Evolutionary conservation across 1,284 basidiomycete species (phyloP), one percentile per base, ranked within the genome.

Genomic region (Puccinia novopanici): DNA sequence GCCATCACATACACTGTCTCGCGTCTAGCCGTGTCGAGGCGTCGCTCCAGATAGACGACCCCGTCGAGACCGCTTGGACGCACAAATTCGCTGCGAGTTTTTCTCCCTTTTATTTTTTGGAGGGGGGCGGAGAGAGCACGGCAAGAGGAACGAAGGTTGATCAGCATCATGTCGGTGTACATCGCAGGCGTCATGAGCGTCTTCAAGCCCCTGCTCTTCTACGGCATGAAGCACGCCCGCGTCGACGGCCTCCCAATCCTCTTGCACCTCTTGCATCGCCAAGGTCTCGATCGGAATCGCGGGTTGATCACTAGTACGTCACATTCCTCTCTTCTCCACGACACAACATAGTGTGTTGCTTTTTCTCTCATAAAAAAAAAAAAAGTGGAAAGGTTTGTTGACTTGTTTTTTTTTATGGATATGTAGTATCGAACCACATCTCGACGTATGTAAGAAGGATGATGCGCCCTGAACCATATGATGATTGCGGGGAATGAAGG

Each of bases 161-260:
- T n/a, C n/a, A n/a, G n/a, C n/a, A n/a, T n/a, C 27, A 79, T 79
- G 76, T 79, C 76, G 22, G 3, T 72, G 13, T 79, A 79, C 45
- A 79, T 79, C 27, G 76, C 76, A 22, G 61, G 67, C 52, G 76
- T 79, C 3, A 71, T 72, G 68, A 68, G 65, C 59, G 1, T 79
- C 55, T 79, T 79, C 76, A 79, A 79, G 55, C 76, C 68, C 2
- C 61, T 72, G 19, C 22, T 79, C 52, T 27, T 48, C 12, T 79
- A 68, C 27, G 65, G 30, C n/a, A 77, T 77, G 48, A 77, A 70
- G 19, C 22, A 63, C 0, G 30, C 63, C n/a, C 45, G 63, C 19
- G 48, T 77, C 48, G 50, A 63, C n/a, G 75, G 75, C 2, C 63
- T 77, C 24, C 75, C 61, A 5, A n/a, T 77, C 61, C 54, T 77